These are phyloP conservation scores for Articulospora tetracladia DNA, from an alignment of 495 filamentous ascomycete species.

Conservation along the genomic window DNA sequence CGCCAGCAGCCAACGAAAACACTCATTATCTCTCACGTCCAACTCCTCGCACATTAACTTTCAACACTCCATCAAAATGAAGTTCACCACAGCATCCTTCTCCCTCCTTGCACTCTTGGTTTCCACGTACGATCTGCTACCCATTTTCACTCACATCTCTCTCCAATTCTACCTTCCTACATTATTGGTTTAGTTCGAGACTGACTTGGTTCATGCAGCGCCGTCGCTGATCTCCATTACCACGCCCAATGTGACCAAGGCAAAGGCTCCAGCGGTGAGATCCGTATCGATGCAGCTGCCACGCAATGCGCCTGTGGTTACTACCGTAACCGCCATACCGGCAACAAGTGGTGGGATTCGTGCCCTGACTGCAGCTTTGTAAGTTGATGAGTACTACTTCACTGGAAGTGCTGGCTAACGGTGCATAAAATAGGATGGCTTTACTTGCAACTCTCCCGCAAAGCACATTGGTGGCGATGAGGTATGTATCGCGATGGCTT, in stretches of 20 bases:
- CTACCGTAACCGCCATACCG: neutral
- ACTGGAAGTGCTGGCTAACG: neutral
- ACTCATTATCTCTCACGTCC: neutral
- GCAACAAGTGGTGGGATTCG: neutral
- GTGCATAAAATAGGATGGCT: neutral
- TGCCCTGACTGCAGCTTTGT: slow-evolving; percentile 1
- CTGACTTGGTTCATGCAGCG: too few species aligned
- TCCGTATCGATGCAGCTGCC: neutral
- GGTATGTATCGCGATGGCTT: too few species aligned
- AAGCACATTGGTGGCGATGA: slow-evolving; percentile 4
- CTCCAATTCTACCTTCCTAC: neutral
- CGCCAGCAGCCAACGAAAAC: too few species aligned
- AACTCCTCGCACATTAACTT: neutral
- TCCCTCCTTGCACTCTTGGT: neutral
- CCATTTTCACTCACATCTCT: neutral
- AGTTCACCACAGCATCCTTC: neutral
- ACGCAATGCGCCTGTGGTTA: neutral
- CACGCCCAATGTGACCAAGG: neutral
- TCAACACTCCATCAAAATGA: neutral
- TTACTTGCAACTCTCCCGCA: neutral
- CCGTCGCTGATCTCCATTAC: neutral
- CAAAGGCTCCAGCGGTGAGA: too few species aligned
- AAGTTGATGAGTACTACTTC: neutral
- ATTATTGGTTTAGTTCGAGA: too few species aligned
- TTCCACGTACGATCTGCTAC: neutral